These are phyloP conservation scores for Tubosaeta sp. DNA, from an alignment of 768 basidiomycete species.

Conservation along the genomic window DNA sequence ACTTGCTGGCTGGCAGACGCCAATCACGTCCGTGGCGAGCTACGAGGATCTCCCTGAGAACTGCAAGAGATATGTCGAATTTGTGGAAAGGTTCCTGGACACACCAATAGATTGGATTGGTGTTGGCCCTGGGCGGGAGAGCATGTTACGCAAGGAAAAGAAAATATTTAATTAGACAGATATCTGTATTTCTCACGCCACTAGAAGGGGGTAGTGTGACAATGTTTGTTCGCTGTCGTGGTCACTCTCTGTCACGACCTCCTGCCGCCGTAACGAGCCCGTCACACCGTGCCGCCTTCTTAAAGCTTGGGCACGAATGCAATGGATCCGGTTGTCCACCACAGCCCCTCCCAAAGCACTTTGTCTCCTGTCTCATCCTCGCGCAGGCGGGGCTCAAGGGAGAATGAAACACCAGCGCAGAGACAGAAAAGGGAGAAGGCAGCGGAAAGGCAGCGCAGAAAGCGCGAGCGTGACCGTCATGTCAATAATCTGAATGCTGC, in stretches of 20 bases:
- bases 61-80: slow-evolving; percentile 82
- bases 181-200: slow-evolving; percentile 22
- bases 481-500: slow-evolving; percentile 39
- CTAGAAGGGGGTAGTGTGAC: slow-evolving; percentile 13
- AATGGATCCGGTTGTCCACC: slow-evolving; percentile 33
- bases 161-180: slow-evolving; percentile 19
- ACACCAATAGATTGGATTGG: slow-evolving; percentile 90
- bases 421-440: slow-evolving; percentile 81
- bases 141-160: slow-evolving; percentile 49
- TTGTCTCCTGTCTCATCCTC: slow-evolving; percentile 31
- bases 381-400: slow-evolving; percentile 53
- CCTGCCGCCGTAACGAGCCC: slow-evolving; percentile 32
- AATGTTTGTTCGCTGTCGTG: slow-evolving; percentile 17
- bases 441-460: slow-evolving; percentile 78
- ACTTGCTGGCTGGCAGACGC: slow-evolving; percentile 85
- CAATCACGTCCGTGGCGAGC: slow-evolving; percentile 58
- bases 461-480: slow-evolving; percentile 67
- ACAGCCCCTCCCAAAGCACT: slow-evolving; percentile 30
- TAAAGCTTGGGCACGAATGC: slow-evolving; percentile 23
- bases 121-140: slow-evolving; percentile 81
- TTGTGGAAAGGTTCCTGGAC: slow-evolving; percentile 71
- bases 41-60: slow-evolving; percentile 80
- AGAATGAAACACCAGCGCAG: slow-evolving; percentile 72
- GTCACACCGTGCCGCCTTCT: slow-evolving; percentile 28
- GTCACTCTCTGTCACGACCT: slow-evolving; percentile 32